Base-by-base conservation (phyloP, 225 moss, liverwort and hornwort species). In the Marchantia polymorpha region DNA sequence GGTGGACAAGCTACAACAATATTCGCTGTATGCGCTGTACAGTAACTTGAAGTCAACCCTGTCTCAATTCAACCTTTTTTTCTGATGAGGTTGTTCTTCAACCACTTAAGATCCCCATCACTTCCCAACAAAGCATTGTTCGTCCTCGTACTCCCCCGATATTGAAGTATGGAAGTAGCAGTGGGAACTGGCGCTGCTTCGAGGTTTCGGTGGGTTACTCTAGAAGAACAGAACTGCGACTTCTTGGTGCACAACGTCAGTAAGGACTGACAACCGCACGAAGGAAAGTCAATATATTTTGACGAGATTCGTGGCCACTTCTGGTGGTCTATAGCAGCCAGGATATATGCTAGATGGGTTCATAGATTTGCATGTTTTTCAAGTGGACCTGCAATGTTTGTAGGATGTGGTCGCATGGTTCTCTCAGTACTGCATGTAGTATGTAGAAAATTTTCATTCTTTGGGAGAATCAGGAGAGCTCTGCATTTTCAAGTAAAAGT, bases 1-100 rank as follows among this genome's bases (percentile, higher is more conserved):
- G 81, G 66, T 93, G 4, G 75, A 80, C 27, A 91, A 85, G 29
- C 81, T 93, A 68, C 87, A 85, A 70, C 93, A 93, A 84, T 93
- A 93, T 65, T 93, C 93, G n/a, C 84, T 93, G 52, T 90, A 83
- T 74, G 78, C 76, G 13, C 84, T 91, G 11, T 93, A 87, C 69
- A 85, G 73, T 56, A 90, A 86, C 80, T 79, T 93, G 77, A 90
- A 77, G 81, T 74, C 77, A 48, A 86, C 82, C 10, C 79, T 93
- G 79, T 64, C 63, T 79, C 90, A 90, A 64, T 93, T 78, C 74
- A 82, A 81, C 69, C 77, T 84, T 19, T 58, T 77, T 22, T 82
- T 84, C 29, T 84, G 48, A 80, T 27, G 29, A 78, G n/a, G 22
- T 8, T 72, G 10, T 23, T 63, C 47, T 25, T 52, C 19, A 49